Evolutionary conservation across 345 rosid species (phyloP).

Genomic region (Pistacia atlantica): DNA sequence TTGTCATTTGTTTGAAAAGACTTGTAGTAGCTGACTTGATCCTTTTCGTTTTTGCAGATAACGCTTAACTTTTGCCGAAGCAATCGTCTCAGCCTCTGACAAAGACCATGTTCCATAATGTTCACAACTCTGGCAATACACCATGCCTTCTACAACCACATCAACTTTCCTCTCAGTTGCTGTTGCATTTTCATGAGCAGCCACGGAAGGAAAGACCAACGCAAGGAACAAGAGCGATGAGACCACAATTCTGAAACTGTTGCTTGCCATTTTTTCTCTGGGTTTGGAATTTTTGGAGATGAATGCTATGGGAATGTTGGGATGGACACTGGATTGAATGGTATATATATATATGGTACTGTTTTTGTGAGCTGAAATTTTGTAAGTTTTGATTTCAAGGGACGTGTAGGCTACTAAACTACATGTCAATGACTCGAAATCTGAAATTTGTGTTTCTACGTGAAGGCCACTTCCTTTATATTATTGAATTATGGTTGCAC

Average conservation of each 20-base stretch:
- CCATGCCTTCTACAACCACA: conserved; percentile 78
- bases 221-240: conserved; percentile 35
- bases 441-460: conserved; percentile 17
- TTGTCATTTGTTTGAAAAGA: conserved; percentile 52
- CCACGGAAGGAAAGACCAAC: conserved; percentile 20
- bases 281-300: conserved; percentile 2
- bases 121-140: conserved; percentile 81
- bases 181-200: conserved; percentile 31
- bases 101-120: conserved; percentile 71
- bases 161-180: conserved; percentile 39
- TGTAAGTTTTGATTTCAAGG: not conserved
- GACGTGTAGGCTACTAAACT: conserved; percentile 42
- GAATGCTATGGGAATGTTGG: not conserved
- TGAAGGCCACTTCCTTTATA: conserved; percentile 29
- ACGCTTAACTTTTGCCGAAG: conserved; percentile 72
- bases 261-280: conserved; percentile 40
- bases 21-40: conserved; percentile 65
- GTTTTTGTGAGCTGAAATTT: not conserved
- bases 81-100: conserved; percentile 64
- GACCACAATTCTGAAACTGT: conserved; percentile 24
- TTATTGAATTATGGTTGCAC: not conserved
- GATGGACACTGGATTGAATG: not conserved
- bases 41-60: conserved; percentile 60
- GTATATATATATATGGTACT: conserved; percentile 26
- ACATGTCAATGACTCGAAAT: conserved; percentile 8